These are phyloP conservation scores for Podospora conica DNA, from an alignment of 495 filamentous ascomycete species.

Conservation along the genomic window DNA sequence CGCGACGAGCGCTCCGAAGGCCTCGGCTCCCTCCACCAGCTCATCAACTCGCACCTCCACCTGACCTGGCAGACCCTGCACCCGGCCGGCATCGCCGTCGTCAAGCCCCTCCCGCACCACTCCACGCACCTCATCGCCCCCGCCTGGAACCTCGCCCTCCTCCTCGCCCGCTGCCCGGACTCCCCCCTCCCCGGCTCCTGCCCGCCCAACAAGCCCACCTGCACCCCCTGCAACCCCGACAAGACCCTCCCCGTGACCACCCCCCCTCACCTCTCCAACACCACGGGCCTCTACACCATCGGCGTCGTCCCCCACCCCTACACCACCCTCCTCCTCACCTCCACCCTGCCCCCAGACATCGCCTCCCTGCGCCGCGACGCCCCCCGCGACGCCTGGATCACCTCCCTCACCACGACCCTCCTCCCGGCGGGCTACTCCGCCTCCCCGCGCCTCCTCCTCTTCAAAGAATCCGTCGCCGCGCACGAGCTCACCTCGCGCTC, in stretches of 20 bases:
- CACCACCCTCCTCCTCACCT: slow-evolving; percentile 59
- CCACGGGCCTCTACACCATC: slow-evolving; percentile 65
- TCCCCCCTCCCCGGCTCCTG: slow-evolving; percentile 71
- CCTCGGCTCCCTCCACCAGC: slow-evolving; percentile 55
- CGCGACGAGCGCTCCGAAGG: slow-evolving; percentile 48
- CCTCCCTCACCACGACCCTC: slow-evolving; percentile 61
- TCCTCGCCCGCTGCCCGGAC: slow-evolving; percentile 65
- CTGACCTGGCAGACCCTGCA: slow-evolving; percentile 78
- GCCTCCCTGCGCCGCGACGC: slow-evolving; percentile 69
- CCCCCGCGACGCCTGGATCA: slow-evolving; percentile 75
- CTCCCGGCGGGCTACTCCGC: slow-evolving; percentile 54
- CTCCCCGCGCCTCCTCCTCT: slow-evolving; percentile 57
- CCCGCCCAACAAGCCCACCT: slow-evolving; percentile 71
- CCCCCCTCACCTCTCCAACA: slow-evolving; percentile 54
- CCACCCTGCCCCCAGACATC: slow-evolving; percentile 51
- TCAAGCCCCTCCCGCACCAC: slow-evolving; percentile 69
- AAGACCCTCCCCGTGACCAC: slow-evolving; percentile 53
- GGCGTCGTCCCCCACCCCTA: slow-evolving; percentile 87
- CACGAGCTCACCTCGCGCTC: slow-evolving; percentile 45
- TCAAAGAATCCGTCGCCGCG: slow-evolving; percentile 78
- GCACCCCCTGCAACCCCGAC: slow-evolving; percentile 62
- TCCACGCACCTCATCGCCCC: slow-evolving; percentile 65
- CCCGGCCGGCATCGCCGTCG: slow-evolving; percentile 61
- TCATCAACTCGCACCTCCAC: slow-evolving; percentile 86
- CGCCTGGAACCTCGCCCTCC: slow-evolving; percentile 61